Evolutionary conservation across 148 eudicot genomes (phyloP).

Genomic region (Amaranthus cruentus): DNA sequence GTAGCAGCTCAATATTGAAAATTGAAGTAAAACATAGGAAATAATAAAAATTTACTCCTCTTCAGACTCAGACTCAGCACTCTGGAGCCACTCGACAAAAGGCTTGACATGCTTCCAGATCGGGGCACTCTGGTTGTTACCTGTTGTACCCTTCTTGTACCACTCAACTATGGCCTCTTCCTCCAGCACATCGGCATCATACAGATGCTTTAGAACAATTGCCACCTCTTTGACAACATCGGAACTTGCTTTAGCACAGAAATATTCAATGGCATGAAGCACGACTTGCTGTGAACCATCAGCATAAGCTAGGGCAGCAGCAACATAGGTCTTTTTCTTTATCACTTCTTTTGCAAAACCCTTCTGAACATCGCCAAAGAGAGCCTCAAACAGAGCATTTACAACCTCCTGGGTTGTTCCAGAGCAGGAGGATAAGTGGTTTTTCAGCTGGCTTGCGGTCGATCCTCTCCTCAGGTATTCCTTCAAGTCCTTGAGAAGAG

Average conservation of each 20-base stretch:
- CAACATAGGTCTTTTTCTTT: conserved; percentile 49
- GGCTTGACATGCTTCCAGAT: conserved; percentile 77
- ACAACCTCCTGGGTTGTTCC: conserved; percentile 46
- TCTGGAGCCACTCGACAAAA: conserved; percentile 88
- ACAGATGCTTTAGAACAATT: conserved; percentile 53
- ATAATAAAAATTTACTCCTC: conserved; percentile 32
- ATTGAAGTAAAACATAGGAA: background rate
- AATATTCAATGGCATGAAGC: conserved; percentile 50
- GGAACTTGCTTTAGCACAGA: conserved; percentile 44
- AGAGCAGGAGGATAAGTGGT: conserved; percentile 38
- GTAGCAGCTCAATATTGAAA: background rate
- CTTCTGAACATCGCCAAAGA: conserved; percentile 47
- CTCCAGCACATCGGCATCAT: conserved; percentile 63
- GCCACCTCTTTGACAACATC: conserved; percentile 73
- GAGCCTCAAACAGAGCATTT: conserved; percentile 51
- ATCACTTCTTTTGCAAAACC: conserved; percentile 52
- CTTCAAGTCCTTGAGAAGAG: conserved; percentile 41
- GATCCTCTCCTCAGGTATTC: conserved; percentile 37
- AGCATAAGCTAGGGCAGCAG: conserved; percentile 35
- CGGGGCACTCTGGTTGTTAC: conserved; percentile 37
- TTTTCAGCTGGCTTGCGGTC: conserved; percentile 44
- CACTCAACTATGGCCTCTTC: conserved; percentile 59
- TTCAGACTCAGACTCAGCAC: conserved; percentile 70
- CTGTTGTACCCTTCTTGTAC: conserved; percentile 51
- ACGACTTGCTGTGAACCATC: conserved; percentile 48